Evolutionary conservation across 768 basidiomycete species (phyloP), one percentile per base, ranked within the genome.

Genomic region (Psilocybe cyanescens): DNA sequence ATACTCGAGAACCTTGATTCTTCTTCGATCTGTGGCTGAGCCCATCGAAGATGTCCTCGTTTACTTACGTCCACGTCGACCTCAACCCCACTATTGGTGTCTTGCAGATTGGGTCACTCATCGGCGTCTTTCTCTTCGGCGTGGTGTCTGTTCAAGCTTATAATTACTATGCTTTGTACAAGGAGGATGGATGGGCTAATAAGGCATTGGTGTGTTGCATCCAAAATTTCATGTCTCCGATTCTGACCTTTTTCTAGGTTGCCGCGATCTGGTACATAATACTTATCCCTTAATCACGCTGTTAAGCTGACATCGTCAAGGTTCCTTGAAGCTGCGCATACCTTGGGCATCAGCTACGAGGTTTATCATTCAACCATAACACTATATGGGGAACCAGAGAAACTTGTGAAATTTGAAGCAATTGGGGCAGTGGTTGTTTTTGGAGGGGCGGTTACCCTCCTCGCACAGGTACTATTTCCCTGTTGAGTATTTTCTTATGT

Each of bases 281-380:
- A 14, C 28, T 16, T 11, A 17, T 11, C 12, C 9, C 45, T 45
- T 41, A 24, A 19, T 24, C 48, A 14, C 9, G 24, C 16, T 24
- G 12, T 52, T 50, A 41, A 17, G 17, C 52, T 41, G 14, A 49
- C 49, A 19, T 16, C 6, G 24, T 29, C 2, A 16, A 74, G 73
- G 74, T 29, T 71, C 7, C 46, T 72, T 1, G 75, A 75, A 52
- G 60, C 71, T 11, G 70, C 63, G 4, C 73, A 74, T 65, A 73
- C 74, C 2, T 57, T 73, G 2, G 68, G 70, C 1, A 65, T 72
- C 11, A 63, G 63, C 33, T 70, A 69, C 48, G 70, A 71, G 4
- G 64, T 76, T n/a, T 77, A 77, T 59, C 64, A 62, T 4, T 65
- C 70, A 37, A 77, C 75, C 1, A 71, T 78, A 31, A 65, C 65